A percentile compares a stretch with the other conserved stretches of the same genome.
Evolutionary conservation across 176 grass and related monocot species (phyloP).

Genomic region (Microstegium vimineum): DNA sequence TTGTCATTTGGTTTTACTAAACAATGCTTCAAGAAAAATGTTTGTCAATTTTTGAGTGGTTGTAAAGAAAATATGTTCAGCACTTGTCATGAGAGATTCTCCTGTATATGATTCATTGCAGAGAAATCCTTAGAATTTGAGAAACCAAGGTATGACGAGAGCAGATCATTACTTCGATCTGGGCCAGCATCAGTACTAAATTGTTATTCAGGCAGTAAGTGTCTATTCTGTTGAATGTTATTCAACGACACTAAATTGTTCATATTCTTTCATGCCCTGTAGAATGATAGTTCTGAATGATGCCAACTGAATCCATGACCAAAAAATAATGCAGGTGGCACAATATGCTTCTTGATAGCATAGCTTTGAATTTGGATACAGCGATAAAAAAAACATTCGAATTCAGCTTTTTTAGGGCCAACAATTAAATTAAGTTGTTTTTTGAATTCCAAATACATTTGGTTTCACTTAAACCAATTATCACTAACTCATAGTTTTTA

Average conservation of each 20-base stretch:
- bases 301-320: too few species aligned
- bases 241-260: neutral
- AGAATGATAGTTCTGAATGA: too few species aligned
- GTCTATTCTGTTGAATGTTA: neutral
- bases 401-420: too few species aligned
- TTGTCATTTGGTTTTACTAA: too few species aligned
- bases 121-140: constrained; percentile 72
- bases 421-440: too few species aligned
- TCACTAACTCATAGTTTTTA: too few species aligned
- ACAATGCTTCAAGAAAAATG: neutral
- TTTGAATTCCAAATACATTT: too few species aligned
- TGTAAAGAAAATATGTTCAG: neutral
- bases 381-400: too few species aligned
- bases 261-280: neutral
- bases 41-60: neutral
- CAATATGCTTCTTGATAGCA: too few species aligned
- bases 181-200: constrained; percentile 73
- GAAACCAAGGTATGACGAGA: constrained; percentile 62
- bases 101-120: constrained; percentile 32
- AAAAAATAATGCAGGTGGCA: too few species aligned
- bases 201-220: constrained; percentile 89
- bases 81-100: neutral
- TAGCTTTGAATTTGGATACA: too few species aligned
- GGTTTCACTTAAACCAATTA: too few species aligned
- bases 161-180: constrained; percentile 75